Percentiles rank a stretch among this genome's conserved stretches.
Conservation (phyloP, 495 filamentous ascomycete genomes). For the Amniculicola lignicola region DNA sequence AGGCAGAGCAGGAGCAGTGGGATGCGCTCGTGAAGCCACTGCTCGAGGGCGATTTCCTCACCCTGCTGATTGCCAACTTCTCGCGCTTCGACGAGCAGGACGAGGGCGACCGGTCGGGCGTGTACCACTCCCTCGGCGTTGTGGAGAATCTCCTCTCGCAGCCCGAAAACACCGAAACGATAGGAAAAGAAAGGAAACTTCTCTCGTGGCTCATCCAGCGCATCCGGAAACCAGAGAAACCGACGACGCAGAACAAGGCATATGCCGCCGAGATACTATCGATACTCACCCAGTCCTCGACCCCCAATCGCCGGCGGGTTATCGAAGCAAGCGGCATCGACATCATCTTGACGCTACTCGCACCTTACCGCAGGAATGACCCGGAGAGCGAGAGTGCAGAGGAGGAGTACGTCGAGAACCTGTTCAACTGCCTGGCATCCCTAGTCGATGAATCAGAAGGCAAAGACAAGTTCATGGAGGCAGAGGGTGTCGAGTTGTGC, state of each 20-base stretch:
- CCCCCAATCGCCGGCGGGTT: slow-evolving; percentile 61
- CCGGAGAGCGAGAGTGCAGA: slow-evolving; percentile 83
- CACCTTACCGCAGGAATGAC: slow-evolving; percentile 85
- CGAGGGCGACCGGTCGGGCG: slow-evolving; percentile 75
- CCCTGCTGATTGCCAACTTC: slow-evolving; percentile 79
- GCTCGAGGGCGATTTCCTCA: slow-evolving; percentile 76
- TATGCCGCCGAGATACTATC: slow-evolving; percentile 90
- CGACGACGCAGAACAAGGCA: slow-evolving; percentile 84
- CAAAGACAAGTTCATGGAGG: slow-evolving; percentile 79
- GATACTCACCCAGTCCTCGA: slow-evolving; percentile 73
- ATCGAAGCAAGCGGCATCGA: slow-evolving; percentile 70
- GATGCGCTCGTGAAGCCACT: slow-evolving; percentile 73
- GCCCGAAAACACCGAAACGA: slow-evolving; percentile 59
- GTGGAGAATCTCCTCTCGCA: slow-evolving; percentile 84
- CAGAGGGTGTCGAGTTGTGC: slow-evolving; percentile 86
- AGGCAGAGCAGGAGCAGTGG: slow-evolving; percentile 82
- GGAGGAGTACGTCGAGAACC: slow-evolving; percentile 89
- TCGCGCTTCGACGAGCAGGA: slow-evolving; percentile 74
- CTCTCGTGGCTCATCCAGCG: slow-evolving; percentile 74
- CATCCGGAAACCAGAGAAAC: slow-evolving; percentile 59
- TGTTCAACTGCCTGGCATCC: slow-evolving; percentile 81
- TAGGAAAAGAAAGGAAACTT: slow-evolving; percentile 64
- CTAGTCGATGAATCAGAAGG: slow-evolving; percentile 71
- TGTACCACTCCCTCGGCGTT: slow-evolving; percentile 81
- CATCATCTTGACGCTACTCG: slow-evolving; percentile 73